Base-by-base conservation (phyloP, 2,329 filamentous ascomycete species). In the Xylaria sp. region DNA sequence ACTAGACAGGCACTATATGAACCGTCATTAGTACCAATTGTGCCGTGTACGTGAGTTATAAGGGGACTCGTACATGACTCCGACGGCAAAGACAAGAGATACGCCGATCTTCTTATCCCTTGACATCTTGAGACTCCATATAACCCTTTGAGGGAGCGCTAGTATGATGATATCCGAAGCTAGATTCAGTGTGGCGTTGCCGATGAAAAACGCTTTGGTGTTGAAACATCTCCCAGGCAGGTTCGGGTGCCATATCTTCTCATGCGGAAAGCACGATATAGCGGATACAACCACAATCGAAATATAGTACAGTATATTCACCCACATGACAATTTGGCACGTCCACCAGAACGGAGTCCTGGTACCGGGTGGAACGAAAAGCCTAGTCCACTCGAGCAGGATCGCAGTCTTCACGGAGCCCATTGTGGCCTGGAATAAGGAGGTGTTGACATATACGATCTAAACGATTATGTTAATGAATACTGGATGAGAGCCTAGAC, bases 101-200 rank as follows among this genome's bases (percentile, higher is more conserved):
- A 83, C 73, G 2, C 77, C 81, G 29, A 82, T 66, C 69, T 82
- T 84, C 63, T 84, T 82, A 59, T 79, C 79, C 51, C 55, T 75
- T 0, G 82, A 79, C 70, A 84, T 78, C 48, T 81, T 79, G 9
- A 84, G 74, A 13, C 73, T 76, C 72, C 81, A 78, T 25, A 84
- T 77, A 5, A 82, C 79, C 16, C 78, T 78, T 61, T 83, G 79
- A 0, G 83, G 82, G 4, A 84, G 74, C 1, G 77, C 72, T 61
- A 81, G 80, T 40, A 82, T 81, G 29, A 82, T 62, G 5, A 84
- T 59, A 73, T 84, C 81, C 18, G 81, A 82, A 37, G 79, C 42
- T 51, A 84, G 79, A 71, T 83, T 83, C 18, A 82, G 73, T 3
- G 77, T 78, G 0, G 82, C 81, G 60, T 81, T 81, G 53, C 76